Evolutionary conservation across 257 asterid genomes (phyloP), one percentile per base, ranked within the genome.

Genomic region (Solanum infundibuliforme): DNA sequence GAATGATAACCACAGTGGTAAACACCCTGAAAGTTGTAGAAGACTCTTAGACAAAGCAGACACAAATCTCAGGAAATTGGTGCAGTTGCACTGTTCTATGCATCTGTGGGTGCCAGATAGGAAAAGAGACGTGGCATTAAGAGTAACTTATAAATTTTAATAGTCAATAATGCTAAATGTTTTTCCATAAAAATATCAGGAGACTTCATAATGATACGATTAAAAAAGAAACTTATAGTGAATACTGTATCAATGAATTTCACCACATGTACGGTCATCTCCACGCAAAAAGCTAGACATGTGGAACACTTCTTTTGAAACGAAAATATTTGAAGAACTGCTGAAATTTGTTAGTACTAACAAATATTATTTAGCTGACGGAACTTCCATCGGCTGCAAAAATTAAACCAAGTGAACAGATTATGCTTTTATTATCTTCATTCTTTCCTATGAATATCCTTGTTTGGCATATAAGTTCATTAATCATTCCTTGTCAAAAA

Each of bases 1-100:
- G 96, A 93, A 90, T 93, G 96, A 89, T 92, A 92, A 85, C 98
- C 98, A 87, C 95, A 94, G 90, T 94, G 98, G 89, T 93, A 93
- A 76, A 94, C 92, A 83, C 96, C 96, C 96, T 93, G 89, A 88
- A 85, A 83, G 39, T 79, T 25, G 39, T 43, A 43, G 39, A 79
- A 43, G 23, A 4, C 66, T 41, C 66, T 79, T 43, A 43, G 62
- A 77, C 21, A 38, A 76, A n/a, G 55, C 83, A 39, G 23, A 76
- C 58, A 76, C 35, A 23, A 12, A 41, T 38, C 48, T 76, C 58
- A 39, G 60, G 58, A 76, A 76, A 39, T 76, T 23, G 83, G 60
- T 76, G 84, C 7, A 12, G 84, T 76, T 12, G 55, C 21, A 74
- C 7, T 31, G 52, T 75, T 75, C 31, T 36, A 75, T n/a, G 46